Evolutionary conservation across 345 rosid species (phyloP), one percentile per base, ranked within the genome.

Genomic region (Raphanus sativus): DNA sequence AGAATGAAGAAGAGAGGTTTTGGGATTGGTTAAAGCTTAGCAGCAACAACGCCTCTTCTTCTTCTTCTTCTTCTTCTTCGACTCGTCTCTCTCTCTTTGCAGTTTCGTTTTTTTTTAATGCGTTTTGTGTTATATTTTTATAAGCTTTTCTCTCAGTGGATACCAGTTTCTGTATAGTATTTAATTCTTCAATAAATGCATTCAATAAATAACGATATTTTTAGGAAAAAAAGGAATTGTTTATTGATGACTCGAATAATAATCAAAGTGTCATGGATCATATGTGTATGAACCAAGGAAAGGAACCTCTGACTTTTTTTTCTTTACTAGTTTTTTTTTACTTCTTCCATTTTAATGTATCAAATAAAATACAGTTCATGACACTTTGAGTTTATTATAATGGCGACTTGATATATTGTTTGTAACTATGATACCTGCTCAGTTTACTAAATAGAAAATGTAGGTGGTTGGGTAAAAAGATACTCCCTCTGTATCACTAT

Each of bases 211-310:
- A 4, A 45, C 1, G 21, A 21, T 21, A 21, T 21, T 21, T 10
- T 42, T n/a, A n/a, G n/a, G 21, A 21, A 21, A 21, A 8, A 45
- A 45, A 45, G 1, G 54, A 45, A 45, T 45, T 45, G 54, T 45
- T 45, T 45, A 45, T 48, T 69, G 65, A 30, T 77, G 40, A 32
- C 61, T 71, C 62, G 3, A 65, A 65, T 56, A 58, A 59, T 45
- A 65, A 65, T 63, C 64, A 77, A 77, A 54, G 75, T 76, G 70
- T 76, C 0, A 25, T 21, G 16, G 54, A 45, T 45, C 59, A 59
- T 75, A 36, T 77, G 48, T 69, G 80, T 77, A 36, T 77, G 76
- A 77, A 77, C 68, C 2, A 65, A 71, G 76, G 66, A 77, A 77
- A 64, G 66, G 26, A 64, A 64, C 65, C 16, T 77, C 25, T 70